phyloP scores from a whole-genome alignment of 352 stramenopile genomes.

The Phytophthora chlamydospora region DNA sequence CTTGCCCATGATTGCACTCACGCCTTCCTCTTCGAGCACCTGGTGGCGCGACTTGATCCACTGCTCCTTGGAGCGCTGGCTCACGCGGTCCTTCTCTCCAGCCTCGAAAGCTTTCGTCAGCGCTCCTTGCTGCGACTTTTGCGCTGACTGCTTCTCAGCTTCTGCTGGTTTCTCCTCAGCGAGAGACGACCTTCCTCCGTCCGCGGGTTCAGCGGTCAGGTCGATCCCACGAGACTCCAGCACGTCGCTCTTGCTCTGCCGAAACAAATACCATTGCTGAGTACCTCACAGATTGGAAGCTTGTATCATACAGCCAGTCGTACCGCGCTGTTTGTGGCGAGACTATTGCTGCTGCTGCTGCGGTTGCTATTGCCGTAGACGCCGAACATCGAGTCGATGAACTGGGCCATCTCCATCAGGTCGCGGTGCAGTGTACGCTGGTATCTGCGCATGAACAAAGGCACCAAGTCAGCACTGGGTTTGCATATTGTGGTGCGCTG shows the following conservation, averaged over 20 bases:
- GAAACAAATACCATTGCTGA: no score
- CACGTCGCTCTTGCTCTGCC: slow-evolving; percentile 16
- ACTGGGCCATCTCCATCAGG: slow-evolving; percentile 83
- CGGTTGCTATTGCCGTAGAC: slow-evolving; percentile 59
- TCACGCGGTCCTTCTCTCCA: slow-evolving; percentile 53
- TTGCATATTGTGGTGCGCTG: background rate
- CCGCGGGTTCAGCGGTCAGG: slow-evolving; percentile 12
- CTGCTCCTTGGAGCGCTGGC: slow-evolving; percentile 62
- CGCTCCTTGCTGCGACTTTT: slow-evolving; percentile 33
- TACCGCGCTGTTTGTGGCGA: slow-evolving; percentile 13
- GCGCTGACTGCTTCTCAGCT: background rate
- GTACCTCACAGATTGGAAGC: no score
- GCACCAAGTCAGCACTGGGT: slow-evolving; percentile 18
- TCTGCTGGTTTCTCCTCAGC: background rate
- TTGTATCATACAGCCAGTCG: no score
- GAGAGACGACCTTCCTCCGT: slow-evolving; percentile 3
- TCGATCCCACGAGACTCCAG: slow-evolving; percentile 14
- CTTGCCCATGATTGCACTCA: slow-evolving; percentile 54
- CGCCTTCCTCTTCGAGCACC: slow-evolving; percentile 65
- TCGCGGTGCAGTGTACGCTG: slow-evolving; percentile 77
- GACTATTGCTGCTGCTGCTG: background rate
- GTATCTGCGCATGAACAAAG: slow-evolving; percentile 42
- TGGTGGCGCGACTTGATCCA: slow-evolving; percentile 67
- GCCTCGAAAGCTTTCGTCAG: slow-evolving; percentile 61
- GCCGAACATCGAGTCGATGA: slow-evolving; percentile 78